A percentile compares a stretch with the other conserved stretches of the same genome.
phyloP scores from a whole-genome alignment of 441 rosid genomes.

The Hura crepitans region DNA sequence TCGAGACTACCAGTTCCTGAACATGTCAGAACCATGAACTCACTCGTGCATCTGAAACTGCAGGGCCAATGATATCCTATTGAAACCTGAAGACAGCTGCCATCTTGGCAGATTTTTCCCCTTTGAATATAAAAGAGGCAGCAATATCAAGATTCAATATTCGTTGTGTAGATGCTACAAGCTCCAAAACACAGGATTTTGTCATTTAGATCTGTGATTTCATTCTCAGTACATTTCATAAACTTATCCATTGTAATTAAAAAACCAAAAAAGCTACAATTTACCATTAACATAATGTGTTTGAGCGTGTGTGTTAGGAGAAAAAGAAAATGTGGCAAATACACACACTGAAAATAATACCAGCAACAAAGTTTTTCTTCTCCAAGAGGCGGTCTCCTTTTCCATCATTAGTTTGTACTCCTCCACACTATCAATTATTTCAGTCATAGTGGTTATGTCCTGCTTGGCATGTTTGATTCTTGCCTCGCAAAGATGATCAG shows the following conservation, averaged over 20 bases:
- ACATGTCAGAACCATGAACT: constrained; percentile 31
- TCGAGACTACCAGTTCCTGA: constrained; percentile 2
- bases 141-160: constrained; percentile 77
- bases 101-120: constrained; percentile 44
- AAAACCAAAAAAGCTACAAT: not conserved
- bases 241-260: constrained; percentile 20
- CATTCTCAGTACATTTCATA: constrained; percentile 24
- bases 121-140: constrained; percentile 50
- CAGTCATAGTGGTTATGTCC: constrained; percentile 54
- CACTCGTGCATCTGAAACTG: constrained; percentile 67
- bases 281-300: constrained; percentile 20
- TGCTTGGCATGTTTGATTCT: constrained; percentile 53
- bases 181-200: constrained; percentile 65
- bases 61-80: constrained; percentile 69
- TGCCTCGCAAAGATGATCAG: constrained; percentile 64
- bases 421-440: constrained; percentile 51
- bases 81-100: constrained; percentile 57
- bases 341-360: constrained; percentile 36
- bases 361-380: constrained; percentile 55
- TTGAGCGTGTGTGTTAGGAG: constrained; percentile 2
- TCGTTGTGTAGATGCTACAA: constrained; percentile 64
- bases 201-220: constrained; percentile 61
- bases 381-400: constrained; percentile 77
- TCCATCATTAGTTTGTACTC: constrained; percentile 54
- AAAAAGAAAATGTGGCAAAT: not conserved